These are phyloP conservation scores for Coprinopsis strossmayeri DNA, from an alignment of 768 basidiomycete genomes.

Conservation along the genomic window DNA sequence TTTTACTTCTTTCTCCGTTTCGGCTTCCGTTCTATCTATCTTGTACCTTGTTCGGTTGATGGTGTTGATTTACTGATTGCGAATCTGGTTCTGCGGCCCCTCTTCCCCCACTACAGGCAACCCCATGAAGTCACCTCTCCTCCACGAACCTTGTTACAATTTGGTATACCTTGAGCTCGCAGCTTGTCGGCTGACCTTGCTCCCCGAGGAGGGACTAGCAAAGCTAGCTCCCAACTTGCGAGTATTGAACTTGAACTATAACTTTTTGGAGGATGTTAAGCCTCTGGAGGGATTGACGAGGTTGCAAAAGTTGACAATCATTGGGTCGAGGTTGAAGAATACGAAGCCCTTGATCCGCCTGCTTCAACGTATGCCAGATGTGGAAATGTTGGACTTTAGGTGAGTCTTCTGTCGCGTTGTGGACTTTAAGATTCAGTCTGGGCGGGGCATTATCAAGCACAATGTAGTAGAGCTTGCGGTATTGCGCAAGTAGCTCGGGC, in stretches of 20 bases:
- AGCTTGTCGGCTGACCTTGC: constrained; percentile 67
- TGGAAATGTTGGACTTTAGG: constrained; percentile 93
- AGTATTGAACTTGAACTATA: constrained; percentile 94
- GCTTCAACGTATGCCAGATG: constrained; percentile 63
- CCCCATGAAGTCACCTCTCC: constrained; percentile 52
- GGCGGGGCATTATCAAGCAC: too few relatives aligned
- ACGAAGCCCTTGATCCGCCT: constrained; percentile 69
- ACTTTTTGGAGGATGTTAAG: constrained; percentile 76
- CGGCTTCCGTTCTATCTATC: background rate
- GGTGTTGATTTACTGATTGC: constrained; percentile 4
- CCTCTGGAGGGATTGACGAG: constrained; percentile 65
- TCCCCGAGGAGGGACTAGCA: constrained; percentile 61
- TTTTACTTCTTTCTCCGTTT: constrained; percentile 8
- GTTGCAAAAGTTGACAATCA: constrained; percentile 78
- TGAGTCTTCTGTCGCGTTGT: constrained; percentile 18
- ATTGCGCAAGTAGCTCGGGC: too few relatives aligned
- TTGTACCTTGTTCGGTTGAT: constrained; percentile 8
- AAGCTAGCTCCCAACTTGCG: constrained; percentile 76
- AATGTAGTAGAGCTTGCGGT: too few relatives aligned
- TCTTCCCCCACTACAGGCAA: constrained; percentile 50
- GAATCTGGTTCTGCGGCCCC: constrained; percentile 5
- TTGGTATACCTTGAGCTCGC: constrained; percentile 90
- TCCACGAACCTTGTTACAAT: constrained; percentile 77
- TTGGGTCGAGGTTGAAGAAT: constrained; percentile 76
- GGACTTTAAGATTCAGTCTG: constrained; percentile 7